phyloP scores from a whole-genome alignment of 345 rosid species.

The Melastoma malabathricum region DNA sequence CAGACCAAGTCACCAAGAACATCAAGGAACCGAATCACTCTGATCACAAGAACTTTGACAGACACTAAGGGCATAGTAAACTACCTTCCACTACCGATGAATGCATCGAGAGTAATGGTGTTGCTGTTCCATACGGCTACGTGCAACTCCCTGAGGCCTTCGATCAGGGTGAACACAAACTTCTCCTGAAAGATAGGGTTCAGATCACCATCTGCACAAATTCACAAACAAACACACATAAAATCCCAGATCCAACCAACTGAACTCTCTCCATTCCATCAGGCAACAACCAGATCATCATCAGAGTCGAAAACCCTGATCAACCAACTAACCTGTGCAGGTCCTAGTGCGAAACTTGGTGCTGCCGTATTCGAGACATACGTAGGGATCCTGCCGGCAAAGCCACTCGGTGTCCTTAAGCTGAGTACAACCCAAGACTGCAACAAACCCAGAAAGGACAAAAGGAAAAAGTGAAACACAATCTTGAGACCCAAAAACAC shows the following conservation, averaged over 20 bases:
- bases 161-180: conserved; percentile 57
- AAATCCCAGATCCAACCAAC: background rate
- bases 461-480: background rate
- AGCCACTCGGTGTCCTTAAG: conserved; percentile 18
- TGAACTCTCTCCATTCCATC: background rate
- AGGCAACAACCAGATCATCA: background rate
- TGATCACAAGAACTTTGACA: no score
- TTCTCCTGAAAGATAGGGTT: conserved; percentile 85
- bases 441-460: background rate
- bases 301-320: background rate
- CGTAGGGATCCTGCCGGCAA: conserved; percentile 16
- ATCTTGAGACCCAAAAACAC: no score
- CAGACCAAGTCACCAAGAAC: no score
- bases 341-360: conserved; percentile 14
- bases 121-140: conserved; percentile 74
- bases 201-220: conserved; percentile 58
- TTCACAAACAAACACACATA: conserved; percentile 3
- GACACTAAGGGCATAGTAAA: background rate
- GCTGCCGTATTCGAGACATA: conserved; percentile 15
- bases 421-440: conserved; percentile 15
- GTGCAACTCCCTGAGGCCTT: conserved; percentile 64
- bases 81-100: conserved; percentile 84
- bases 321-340: conserved; percentile 10
- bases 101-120: conserved; percentile 44
- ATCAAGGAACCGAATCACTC: no score